Percentiles rank a stretch among this genome's conserved stretches.
Evolutionary conservation across 305 asterid genomes (phyloP).

Genomic region (Fraxinus nigra): DNA sequence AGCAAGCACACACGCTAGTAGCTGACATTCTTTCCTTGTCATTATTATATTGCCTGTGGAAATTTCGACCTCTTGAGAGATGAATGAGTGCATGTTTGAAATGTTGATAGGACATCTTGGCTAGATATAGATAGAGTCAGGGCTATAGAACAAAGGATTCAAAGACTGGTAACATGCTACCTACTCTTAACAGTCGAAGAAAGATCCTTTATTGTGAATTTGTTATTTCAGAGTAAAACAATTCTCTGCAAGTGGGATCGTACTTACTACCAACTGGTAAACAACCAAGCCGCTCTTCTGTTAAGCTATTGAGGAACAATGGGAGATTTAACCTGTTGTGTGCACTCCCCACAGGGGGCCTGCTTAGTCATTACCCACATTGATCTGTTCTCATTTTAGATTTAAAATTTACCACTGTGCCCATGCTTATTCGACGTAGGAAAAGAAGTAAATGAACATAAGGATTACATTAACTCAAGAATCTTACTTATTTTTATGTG

Average conservation of each 20-base stretch:
- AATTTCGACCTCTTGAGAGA: neutral
- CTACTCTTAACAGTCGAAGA: neutral
- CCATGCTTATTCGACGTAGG: neutral
- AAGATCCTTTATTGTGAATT: neutral
- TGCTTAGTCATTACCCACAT: neutral
- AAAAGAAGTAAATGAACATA: neutral
- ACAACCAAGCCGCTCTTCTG: neutral
- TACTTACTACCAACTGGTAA: neutral
- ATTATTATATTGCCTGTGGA: neutral
- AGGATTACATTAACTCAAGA: neutral
- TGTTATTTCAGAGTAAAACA: neutral
- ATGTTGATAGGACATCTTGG: neutral
- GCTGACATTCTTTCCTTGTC: neutral
- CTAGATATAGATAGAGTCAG: neutral
- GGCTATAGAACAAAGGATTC: neutral
- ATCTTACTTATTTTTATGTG: constrained; percentile 18
- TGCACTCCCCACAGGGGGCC: neutral
- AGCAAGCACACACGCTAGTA: neutral
- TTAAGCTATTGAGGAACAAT: neutral
- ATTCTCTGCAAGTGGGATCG: neutral
- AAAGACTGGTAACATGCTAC: neutral
- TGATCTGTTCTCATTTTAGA: neutral
- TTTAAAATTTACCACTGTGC: neutral
- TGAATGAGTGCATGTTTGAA: neutral
- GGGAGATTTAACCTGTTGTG: neutral